Evolutionary conservation across 352 stramenopile species (phyloP).

Genomic region (Blastocystis sp.): DNA sequence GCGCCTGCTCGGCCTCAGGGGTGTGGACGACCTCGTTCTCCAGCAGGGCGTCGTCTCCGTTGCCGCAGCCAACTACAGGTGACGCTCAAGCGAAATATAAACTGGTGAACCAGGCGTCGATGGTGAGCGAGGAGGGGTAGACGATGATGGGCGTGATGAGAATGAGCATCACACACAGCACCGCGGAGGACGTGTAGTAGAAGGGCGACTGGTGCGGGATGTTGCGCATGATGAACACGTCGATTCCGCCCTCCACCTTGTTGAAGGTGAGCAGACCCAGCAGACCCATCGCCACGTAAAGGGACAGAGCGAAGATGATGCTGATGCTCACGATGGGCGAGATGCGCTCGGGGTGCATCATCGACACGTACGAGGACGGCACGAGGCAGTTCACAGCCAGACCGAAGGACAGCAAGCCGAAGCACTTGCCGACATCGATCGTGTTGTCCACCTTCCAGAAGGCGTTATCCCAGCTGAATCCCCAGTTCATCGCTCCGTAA

Average conservation of each 20-base stretch:
- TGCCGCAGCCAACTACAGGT: background rate
- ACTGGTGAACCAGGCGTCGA: constrained; percentile 36
- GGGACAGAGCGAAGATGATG: constrained; percentile 40
- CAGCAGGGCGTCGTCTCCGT: constrained; percentile 5
- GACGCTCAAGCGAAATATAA: background rate
- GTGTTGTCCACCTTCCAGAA: constrained; percentile 26
- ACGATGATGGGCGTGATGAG: constrained; percentile 52
- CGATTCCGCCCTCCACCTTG: constrained; percentile 29
- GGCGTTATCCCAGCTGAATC: constrained; percentile 10
- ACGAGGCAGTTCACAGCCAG: constrained; percentile 41
- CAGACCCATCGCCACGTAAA: constrained; percentile 42
- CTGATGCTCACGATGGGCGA: constrained; percentile 44
- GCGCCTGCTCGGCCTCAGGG: background rate
- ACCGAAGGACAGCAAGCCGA: constrained; percentile 34
- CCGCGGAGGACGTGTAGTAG: constrained; percentile 33
- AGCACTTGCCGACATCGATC: constrained; percentile 29
- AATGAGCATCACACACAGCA: constrained; percentile 41
- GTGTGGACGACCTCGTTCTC: constrained; percentile 1
- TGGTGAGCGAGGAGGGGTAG: constrained; percentile 41
- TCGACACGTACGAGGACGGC: constrained; percentile 44
- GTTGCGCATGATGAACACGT: constrained; percentile 51
- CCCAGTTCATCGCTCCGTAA: constrained; percentile 35
- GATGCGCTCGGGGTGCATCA: constrained; percentile 19
- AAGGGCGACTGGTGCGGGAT: constrained; percentile 11
- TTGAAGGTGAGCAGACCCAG: constrained; percentile 46